Evolutionary conservation across 371 early-diverging fungal genomes (phyloP), one percentile per base, ranked within the genome.

Genomic region (Apophysomyces trapeziformis): DNA sequence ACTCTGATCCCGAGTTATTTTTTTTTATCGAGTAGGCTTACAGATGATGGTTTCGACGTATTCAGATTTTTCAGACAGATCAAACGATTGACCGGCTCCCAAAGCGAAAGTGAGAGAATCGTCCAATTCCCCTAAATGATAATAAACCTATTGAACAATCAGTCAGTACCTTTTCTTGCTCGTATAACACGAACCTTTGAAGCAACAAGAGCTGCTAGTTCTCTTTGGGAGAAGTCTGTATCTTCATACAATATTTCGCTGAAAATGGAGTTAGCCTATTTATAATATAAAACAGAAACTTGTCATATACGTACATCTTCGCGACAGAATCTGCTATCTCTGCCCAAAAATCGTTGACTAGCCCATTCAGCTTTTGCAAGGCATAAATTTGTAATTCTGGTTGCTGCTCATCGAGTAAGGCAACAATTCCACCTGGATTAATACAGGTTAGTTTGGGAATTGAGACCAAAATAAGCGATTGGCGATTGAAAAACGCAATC

Each of bases 261-360:
- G 1, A 74, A 61, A 21, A 35, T 58, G 13, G 8, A 12, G 37
- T 7, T 61, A 13, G 9, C 9, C 50, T 13, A 36, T 41, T 45
- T 44, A 21, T 16, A 13, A 56, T 43, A 32, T 1, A 13, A 0
- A 21, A 39, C 50, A 50, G 18, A 8, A 21, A 32, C 9, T 8
- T 21, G 21, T 21, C 21, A 50, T 50, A n/a, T 9, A 57, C 82
- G 75, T 86, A 95, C 94, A 98, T 97, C 79, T 95, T 95, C 7
- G 96, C 86, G 58, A 98, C 89, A 9, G 92, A 87, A 73, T 99
- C 99, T 37, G 98, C 87, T 64, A 98, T 95, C 75, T 98, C 99
- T 14, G 96, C 92, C 99, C 99, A 99, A 77, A 97, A 97, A 68
- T 91, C 90, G 82, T 96, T 94, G 57, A 97, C 94, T 63, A 96